Conservation (phyloP, 1,139 yeast genomes). For the Pichia sp. region DNA sequence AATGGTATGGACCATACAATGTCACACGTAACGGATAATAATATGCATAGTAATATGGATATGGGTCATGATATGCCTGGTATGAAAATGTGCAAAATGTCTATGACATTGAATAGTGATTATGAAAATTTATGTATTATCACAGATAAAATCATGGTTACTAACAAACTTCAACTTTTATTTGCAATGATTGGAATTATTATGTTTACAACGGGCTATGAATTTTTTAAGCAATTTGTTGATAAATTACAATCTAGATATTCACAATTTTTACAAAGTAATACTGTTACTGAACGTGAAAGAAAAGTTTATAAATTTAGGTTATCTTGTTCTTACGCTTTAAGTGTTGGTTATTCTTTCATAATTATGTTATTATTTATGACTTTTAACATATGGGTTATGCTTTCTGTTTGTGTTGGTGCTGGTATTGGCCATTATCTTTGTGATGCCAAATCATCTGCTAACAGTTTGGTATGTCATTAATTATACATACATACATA, state of each 20-base stretch:
- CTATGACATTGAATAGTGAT: conserved; percentile 30
- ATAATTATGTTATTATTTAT: conserved; percentile 31
- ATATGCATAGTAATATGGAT: not conserved
- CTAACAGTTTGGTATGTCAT: conserved; percentile 25
- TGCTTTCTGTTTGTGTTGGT: conserved; percentile 30
- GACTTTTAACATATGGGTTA: conserved; percentile 32
- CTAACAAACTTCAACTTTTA: conserved; percentile 21
- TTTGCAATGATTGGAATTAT: conserved; percentile 22
- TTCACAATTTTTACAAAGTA: conserved; percentile 9
- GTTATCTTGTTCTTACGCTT: conserved; percentile 24
- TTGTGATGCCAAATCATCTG: conserved; percentile 16
- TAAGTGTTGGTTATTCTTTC: conserved; percentile 28
- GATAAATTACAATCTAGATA: conserved; percentile 22
- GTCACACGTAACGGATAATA: not conserved
- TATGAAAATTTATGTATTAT: conserved; percentile 30
- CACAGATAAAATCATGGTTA: conserved; percentile 26
- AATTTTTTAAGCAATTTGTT: conserved; percentile 23
- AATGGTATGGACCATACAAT: not conserved
- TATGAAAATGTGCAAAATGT: conserved; percentile 29
- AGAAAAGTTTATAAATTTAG: conserved; percentile 17
- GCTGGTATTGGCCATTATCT: conserved; percentile 27
- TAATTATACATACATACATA: conserved; percentile 6
- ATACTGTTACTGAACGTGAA: conserved; percentile 14
- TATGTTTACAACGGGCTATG: conserved; percentile 25
- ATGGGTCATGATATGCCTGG: conserved; percentile 22